Percentiles rank a stretch among this genome's conserved stretches.
These are phyloP conservation scores for Penicillium diatomitis DNA, from an alignment of 495 filamentous ascomycete species.

Conservation along the genomic window DNA sequence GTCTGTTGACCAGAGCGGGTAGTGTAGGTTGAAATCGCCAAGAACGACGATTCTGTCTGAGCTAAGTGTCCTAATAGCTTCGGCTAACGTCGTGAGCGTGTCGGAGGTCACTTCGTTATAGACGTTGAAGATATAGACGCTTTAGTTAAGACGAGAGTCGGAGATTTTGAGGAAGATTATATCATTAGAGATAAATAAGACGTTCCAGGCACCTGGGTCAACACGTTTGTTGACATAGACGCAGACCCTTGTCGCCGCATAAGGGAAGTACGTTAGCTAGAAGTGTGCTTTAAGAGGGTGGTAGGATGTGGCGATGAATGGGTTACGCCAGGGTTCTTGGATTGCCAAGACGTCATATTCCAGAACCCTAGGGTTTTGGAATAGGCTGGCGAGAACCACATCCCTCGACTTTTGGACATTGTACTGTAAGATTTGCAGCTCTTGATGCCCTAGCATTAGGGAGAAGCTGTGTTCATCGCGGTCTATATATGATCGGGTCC, in stretches of 20 bases:
- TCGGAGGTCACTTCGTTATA: constrained; percentile 1
- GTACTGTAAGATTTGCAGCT: constrained; percentile 2
- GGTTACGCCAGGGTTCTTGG: neutral
- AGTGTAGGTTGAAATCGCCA: neutral
- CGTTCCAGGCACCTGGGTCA: neutral
- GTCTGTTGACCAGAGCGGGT: neutral
- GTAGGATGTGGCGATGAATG: neutral
- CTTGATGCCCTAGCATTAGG: constrained; percentile 1
- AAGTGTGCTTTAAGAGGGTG: neutral
- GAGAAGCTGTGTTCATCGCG: neutral
- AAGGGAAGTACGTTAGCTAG: neutral
- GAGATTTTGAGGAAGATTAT: neutral
- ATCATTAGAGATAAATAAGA: neutral
- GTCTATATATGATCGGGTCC: neutral
- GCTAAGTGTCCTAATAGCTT: neutral
- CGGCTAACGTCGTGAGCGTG: neutral
- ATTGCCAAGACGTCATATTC: neutral
- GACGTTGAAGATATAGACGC: neutral
- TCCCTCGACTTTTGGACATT: constrained; percentile 1
- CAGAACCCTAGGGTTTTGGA: neutral
- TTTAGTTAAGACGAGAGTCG: neutral
- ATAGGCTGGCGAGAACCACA: neutral
- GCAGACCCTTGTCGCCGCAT: neutral
- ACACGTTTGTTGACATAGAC: neutral
- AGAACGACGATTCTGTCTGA: neutral